Evolutionary conservation across 2,329 filamentous ascomycete genomes (phyloP), one percentile per base, ranked within the genome.

Genomic region (Fusarium armeniacum): DNA sequence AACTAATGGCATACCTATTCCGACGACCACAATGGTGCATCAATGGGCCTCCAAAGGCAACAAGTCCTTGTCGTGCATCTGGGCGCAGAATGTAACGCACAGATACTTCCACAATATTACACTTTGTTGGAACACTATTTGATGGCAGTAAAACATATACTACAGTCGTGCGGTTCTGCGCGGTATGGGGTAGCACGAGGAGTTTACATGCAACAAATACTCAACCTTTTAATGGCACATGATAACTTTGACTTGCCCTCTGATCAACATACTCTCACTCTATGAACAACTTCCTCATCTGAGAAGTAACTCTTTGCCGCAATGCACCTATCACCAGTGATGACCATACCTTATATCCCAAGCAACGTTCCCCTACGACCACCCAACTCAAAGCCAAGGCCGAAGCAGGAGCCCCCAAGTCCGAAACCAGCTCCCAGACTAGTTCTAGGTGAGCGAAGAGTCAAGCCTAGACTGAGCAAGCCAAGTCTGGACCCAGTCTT

Each of bases 401-500:
- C 58, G 36, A 59, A 55, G 28, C 54, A 54, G 47, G 47, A 63
- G 22, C 46, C 33, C 30, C 30, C 46, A 26, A 36, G 24, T 41
- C 45, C 32, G n/a, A 45, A 35, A 16, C 53, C 43, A 50, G 32
- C 22, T 18, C 54, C 58, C 32, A 65, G 56, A 36, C 40, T 61
- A 53, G 38, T 63, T 9, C 58, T 51, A 1, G 61, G 69, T 9
- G 72, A 76, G 33, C 67, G 71, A 52, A 71, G 61, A 32, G 28
- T 50, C 28, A 75, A 67, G 24, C 35, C 70, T 10, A 63, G 50
- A 44, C 62, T 71, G 36, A 70, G 62, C 58, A 69, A 62, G 38
- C 56, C 72, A 8, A 71, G 57, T 26, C 60, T 78, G 4, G 75
- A 78, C 24, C 76, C 77, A n/a, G 76, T 78, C 11, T 67, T 75